These are phyloP conservation scores for Elsinoe australis DNA, from an alignment of 2,329 filamentous ascomycete species.

Conservation along the genomic window DNA sequence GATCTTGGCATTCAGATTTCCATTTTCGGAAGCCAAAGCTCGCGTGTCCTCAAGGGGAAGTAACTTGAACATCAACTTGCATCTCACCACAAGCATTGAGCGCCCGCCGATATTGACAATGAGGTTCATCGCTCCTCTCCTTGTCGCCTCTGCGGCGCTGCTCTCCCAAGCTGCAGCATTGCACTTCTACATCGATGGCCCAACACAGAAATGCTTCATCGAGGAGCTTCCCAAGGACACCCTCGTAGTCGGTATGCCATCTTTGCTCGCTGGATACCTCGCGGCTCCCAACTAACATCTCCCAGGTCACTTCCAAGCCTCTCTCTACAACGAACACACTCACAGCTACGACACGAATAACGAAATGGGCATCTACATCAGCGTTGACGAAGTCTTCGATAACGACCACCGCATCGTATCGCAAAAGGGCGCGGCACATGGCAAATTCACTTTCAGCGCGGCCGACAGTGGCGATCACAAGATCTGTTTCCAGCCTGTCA, in stretches of 20 bases:
- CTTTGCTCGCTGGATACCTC: neutral
- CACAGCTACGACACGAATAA: slow-evolving; percentile 64
- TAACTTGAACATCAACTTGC: neutral
- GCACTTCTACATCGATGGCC: slow-evolving; percentile 91
- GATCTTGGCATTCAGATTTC: slow-evolving; percentile 10
- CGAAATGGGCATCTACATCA: slow-evolving; percentile 71
- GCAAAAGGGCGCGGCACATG: slow-evolving; percentile 65
- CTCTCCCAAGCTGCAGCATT: slow-evolving; percentile 65
- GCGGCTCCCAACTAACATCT: neutral
- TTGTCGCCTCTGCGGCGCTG: slow-evolving; percentile 25
- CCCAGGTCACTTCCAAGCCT: slow-evolving; percentile 71
- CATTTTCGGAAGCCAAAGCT: neutral
- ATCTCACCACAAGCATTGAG: slow-evolving; percentile 10
- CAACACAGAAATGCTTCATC: slow-evolving; percentile 87
- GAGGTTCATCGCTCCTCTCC: slow-evolving; percentile 1
- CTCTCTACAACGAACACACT: slow-evolving; percentile 68
- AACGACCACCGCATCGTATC: slow-evolving; percentile 94
- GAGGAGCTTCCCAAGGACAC: slow-evolving; percentile 98
- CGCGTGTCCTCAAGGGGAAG: slow-evolving; percentile 15
- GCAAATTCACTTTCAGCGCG: slow-evolving; percentile 92
- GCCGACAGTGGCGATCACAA: slow-evolving; percentile 92
- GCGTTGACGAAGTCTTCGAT: slow-evolving; percentile 95
- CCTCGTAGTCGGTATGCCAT: slow-evolving; percentile 70
- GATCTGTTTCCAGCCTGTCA: slow-evolving; percentile 85
- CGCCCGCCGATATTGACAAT: neutral